A percentile compares a stretch with the other conserved stretches of the same genome.
phyloP scores from a whole-genome alignment of 495 filamentous ascomycete species.

The Corynascus novoguineensis region DNA sequence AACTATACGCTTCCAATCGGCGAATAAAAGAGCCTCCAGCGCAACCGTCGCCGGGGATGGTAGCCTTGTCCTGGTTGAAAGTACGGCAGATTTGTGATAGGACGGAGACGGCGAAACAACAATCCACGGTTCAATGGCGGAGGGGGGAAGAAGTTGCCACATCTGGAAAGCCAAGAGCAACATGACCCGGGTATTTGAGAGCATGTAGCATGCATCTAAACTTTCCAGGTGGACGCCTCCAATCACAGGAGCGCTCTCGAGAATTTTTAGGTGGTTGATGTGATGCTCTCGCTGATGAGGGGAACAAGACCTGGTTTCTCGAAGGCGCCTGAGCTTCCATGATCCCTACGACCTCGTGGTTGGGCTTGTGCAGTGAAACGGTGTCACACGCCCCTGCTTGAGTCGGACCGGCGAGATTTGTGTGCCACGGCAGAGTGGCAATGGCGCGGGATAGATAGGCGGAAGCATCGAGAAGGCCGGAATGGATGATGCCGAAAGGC shows the following conservation, averaged over 20 bases:
- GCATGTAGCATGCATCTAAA: constrained; percentile 4
- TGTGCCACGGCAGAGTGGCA: constrained; percentile 1
- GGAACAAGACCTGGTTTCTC: not conserved
- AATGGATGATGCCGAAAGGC: not conserved
- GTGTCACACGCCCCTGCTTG: not conserved
- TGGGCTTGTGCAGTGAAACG: not conserved
- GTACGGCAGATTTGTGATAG: constrained; percentile 17
- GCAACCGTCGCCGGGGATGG: constrained; percentile 8
- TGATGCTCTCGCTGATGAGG: not conserved
- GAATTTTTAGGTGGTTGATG: no score
- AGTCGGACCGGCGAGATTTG: not conserved
- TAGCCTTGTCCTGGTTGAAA: not conserved
- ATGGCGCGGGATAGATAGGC: not conserved
- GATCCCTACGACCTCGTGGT: not conserved
- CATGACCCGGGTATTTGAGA: not conserved
- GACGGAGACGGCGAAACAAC: not conserved
- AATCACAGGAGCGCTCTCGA: no score
- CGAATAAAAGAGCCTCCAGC: not conserved
- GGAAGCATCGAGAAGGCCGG: constrained; percentile 5
- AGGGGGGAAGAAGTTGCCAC: not conserved
- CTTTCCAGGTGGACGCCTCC: not conserved
- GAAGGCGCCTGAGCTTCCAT: not conserved
- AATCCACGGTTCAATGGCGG: not conserved
- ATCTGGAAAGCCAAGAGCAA: constrained; percentile 4
- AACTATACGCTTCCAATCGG: constrained; percentile 3